Evolutionary conservation across 352 stramenopile genomes (phyloP).

Genomic region (Phytophthora quininea): DNA sequence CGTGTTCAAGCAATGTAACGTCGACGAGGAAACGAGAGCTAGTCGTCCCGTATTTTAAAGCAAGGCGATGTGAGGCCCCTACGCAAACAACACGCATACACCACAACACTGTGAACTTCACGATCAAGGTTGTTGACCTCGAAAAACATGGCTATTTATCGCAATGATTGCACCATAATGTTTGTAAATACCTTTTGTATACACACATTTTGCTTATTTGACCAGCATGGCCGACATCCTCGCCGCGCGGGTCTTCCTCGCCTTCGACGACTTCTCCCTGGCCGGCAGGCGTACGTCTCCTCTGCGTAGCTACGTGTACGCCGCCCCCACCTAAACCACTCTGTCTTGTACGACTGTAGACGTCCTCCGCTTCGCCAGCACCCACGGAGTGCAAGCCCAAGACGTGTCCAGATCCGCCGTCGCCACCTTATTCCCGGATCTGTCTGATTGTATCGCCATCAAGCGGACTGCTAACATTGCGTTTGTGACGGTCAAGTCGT

Average conservation of each 20-base stretch:
- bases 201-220: neutral
- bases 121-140: too few relatives aligned
- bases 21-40: neutral
- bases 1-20: neutral
- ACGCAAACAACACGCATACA: neutral
- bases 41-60: neutral
- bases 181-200: neutral
- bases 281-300: slow-evolving; percentile 56
- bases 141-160: too few relatives aligned
- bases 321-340: slow-evolving; percentile 1
- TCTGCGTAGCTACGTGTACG: neutral
- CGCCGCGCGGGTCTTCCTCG: slow-evolving; percentile 49
- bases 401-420: slow-evolving; percentile 7
- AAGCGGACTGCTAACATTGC: slow-evolving; percentile 24
- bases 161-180: too few relatives aligned
- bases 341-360: slow-evolving; percentile 23
- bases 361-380: slow-evolving; percentile 40
- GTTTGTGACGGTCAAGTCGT: slow-evolving; percentile 43
- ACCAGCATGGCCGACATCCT: slow-evolving; percentile 11
- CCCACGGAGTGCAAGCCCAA: slow-evolving; percentile 13
- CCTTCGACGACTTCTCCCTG: slow-evolving; percentile 75
- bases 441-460: slow-evolving; percentile 17
- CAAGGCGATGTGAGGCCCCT: neutral
- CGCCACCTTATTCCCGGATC: slow-evolving; percentile 16
- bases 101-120: too few relatives aligned